phyloP scores from a whole-genome alignment of 495 filamentous ascomycete genomes.

The Penicillium fimorum region DNA sequence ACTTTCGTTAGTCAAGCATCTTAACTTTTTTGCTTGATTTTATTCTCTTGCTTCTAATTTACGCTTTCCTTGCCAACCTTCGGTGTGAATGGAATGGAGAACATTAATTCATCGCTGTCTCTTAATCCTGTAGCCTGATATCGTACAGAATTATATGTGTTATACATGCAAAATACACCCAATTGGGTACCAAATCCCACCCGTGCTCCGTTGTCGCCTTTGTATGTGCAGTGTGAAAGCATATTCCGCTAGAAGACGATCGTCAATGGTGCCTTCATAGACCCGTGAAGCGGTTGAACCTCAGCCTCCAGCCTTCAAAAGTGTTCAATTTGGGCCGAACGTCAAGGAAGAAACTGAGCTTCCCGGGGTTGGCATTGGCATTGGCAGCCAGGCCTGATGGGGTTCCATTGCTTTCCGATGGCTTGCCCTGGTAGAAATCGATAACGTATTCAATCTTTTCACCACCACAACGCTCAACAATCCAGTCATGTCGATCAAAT shows the following conservation, averaged over 20 bases:
- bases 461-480: conserved; percentile 85
- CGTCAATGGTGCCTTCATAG: conserved; percentile 31
- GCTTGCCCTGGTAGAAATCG: conserved; percentile 89
- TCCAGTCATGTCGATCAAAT: conserved; percentile 97
- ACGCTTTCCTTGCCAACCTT: not conserved
- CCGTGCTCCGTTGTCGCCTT: conserved; percentile 34
- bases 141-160: conserved; percentile 40
- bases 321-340: conserved; percentile 92
- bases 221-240: conserved; percentile 22
- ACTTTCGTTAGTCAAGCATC: conserved; percentile 17
- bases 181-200: conserved; percentile 21
- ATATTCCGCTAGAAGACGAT: not conserved
- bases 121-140: conserved; percentile 24
- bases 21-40: conserved; percentile 16
- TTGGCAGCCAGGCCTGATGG: conserved; percentile 37
- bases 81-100: conserved; percentile 25
- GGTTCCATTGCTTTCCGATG: conserved; percentile 21
- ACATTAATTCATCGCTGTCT: conserved; percentile 19
- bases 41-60: conserved; percentile 11
- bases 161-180: conserved; percentile 44
- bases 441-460: conserved; percentile 90
- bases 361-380: conserved; percentile 52
- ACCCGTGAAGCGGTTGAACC: conserved; percentile 62
- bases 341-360: conserved; percentile 89
- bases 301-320: conserved; percentile 87